Evolutionary conservation across 1,284 basidiomycete genomes (phyloP).

Genomic region (Ustilago loliicola): DNA sequence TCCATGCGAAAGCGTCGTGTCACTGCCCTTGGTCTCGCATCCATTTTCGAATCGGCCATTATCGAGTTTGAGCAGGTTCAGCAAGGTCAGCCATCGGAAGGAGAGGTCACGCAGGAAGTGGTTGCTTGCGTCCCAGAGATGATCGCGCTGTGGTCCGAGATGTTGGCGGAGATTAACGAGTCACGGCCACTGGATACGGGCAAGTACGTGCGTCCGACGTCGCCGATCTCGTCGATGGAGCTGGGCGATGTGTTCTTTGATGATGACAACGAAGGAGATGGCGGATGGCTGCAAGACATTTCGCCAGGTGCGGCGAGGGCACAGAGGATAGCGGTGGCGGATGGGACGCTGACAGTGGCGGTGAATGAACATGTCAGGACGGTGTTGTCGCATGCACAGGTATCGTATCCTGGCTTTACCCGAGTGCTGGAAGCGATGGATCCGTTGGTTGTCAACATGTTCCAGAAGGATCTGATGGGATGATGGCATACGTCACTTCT

Average conservation of each 20-base stretch:
- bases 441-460: conserved; percentile 63
- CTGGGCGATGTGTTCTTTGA: conserved; percentile 42
- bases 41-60: conserved; percentile 38
- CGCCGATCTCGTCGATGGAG: conserved; percentile 53
- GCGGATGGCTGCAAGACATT: conserved; percentile 60
- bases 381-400: conserved; percentile 55
- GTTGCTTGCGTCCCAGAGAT: conserved; percentile 49
- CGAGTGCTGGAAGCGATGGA: conserved; percentile 54
- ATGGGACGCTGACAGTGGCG: conserved; percentile 48
- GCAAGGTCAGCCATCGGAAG: background rate
- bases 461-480: conserved; percentile 56
- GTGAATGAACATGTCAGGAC: conserved; percentile 48
- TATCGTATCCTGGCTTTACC: conserved; percentile 33
- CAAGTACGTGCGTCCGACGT: conserved; percentile 44
- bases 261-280: conserved; percentile 43
- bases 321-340: conserved; percentile 42
- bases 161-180: conserved; percentile 60
- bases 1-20: conserved; percentile 59
- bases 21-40: conserved; percentile 59
- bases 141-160: conserved; percentile 64
- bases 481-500: background rate
- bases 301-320: conserved; percentile 59
- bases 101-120: conserved; percentile 17
- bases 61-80: conserved; percentile 26
- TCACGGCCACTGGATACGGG: conserved; percentile 26